Percentiles rank a stretch among this genome's conserved stretches.
phyloP scores from a whole-genome alignment of 2,329 filamentous ascomycete species.

The Pleochaeta shiraiana region DNA sequence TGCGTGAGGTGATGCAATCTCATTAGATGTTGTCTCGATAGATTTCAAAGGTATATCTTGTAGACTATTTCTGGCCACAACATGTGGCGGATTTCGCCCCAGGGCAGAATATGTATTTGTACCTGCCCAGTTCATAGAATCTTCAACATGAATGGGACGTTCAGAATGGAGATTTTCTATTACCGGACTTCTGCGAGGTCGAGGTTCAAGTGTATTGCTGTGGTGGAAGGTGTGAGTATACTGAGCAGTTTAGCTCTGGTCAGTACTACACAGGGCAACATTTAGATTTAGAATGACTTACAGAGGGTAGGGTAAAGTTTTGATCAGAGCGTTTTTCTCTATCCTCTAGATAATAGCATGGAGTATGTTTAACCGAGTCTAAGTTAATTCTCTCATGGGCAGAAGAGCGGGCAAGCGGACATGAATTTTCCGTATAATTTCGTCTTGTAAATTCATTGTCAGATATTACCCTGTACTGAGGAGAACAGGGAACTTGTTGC shows the following conservation, averaged over 20 bases:
- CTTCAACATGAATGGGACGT: constrained; percentile 10
- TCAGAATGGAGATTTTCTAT: constrained; percentile 12
- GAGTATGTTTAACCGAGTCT: not conserved
- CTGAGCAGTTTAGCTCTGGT: constrained; percentile 10
- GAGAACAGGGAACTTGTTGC: not conserved
- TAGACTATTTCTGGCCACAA: constrained; percentile 13
- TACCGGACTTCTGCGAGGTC: constrained; percentile 13
- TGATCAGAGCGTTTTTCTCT: not conserved
- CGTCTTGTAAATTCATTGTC: not conserved
- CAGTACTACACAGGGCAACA: not conserved
- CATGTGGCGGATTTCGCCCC: constrained; percentile 14
- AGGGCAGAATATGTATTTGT: constrained; percentile 8
- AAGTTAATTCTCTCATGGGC: not conserved
- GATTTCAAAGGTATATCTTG: constrained; percentile 18
- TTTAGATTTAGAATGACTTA: not conserved
- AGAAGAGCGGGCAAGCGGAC: not conserved
- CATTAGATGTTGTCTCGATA: constrained; percentile 16
- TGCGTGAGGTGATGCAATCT: constrained; percentile 7
- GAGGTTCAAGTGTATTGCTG: constrained; percentile 6
- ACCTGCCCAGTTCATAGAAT: constrained; percentile 8
- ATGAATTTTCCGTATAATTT: no score
- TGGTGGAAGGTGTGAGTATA: constrained; percentile 9
- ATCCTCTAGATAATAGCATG: not conserved
- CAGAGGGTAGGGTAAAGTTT: not conserved
- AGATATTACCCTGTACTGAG: not conserved